These are phyloP conservation scores for Eucalyptus coolabah DNA, from an alignment of 345 rosid species.

Conservation along the genomic window DNA sequence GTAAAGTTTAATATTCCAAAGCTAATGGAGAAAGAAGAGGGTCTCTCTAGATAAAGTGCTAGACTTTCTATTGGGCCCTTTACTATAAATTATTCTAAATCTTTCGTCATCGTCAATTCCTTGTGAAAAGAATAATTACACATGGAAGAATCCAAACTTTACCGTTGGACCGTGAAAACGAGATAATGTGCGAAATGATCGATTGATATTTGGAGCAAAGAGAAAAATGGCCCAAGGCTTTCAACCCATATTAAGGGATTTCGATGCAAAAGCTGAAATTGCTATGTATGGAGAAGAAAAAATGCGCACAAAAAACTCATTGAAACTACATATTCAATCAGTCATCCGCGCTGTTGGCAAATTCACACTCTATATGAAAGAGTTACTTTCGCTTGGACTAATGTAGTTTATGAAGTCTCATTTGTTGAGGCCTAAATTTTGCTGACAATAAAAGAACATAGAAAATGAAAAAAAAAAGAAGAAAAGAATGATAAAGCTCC, in stretches of 20 bases:
- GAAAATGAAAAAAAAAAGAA: too few relatives aligned
- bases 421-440: not conserved
- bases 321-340: not conserved
- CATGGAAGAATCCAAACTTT: too few relatives aligned
- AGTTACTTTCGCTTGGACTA: accelerated
- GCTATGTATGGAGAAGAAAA: not conserved
- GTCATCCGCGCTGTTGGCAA: not conserved
- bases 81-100: too few relatives aligned
- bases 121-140: too few relatives aligned
- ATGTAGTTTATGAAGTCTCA: not conserved
- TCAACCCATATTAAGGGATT: not conserved
- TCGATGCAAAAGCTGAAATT: not conserved
- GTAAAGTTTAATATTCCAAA: too few relatives aligned
- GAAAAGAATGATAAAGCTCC: not conserved
- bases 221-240: not conserved
- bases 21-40: too few relatives aligned
- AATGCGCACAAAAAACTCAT: not conserved
- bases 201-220: not conserved
- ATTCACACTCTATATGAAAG: not conserved
- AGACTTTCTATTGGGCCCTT: too few relatives aligned
- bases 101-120: accelerated
- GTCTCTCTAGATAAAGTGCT: too few relatives aligned
- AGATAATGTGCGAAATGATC: too few relatives aligned
- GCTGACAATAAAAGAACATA: not conserved
- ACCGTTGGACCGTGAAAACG: too few relatives aligned